These are phyloP conservation scores for Gossypium schwendimanii DNA, from an alignment of 441 rosid genomes.

Conservation along the genomic window DNA sequence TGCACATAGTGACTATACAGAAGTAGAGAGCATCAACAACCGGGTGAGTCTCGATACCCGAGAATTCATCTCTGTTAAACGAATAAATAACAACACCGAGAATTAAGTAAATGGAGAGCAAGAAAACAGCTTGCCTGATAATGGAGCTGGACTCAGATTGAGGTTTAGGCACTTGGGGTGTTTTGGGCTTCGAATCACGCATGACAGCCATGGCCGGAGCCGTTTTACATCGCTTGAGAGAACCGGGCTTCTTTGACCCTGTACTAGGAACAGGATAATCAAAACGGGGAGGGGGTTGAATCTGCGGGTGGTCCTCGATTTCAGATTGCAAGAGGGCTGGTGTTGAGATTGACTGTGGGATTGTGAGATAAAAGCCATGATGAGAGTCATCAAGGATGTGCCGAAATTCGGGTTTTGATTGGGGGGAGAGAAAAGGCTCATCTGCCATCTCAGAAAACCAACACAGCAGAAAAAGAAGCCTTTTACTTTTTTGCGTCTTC, in stretches of 20 bases:
- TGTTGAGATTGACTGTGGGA: constrained; percentile 2
- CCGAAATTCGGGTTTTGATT: constrained; percentile 1
- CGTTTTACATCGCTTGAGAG: constrained; percentile 61
- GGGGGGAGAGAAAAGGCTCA: constrained; percentile 15
- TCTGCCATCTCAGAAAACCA: constrained; percentile 2
- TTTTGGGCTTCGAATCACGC: constrained; percentile 28
- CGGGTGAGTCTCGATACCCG: constrained; percentile 74
- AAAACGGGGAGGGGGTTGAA: not conserved
- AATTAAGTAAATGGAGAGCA: constrained; percentile 49
- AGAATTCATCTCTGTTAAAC: constrained; percentile 54
- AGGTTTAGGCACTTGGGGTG: constrained; percentile 36
- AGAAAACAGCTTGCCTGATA: constrained; percentile 49
- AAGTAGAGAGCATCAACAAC: constrained; percentile 82
- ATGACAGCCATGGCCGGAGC: constrained; percentile 76
- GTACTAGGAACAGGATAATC: not conserved
- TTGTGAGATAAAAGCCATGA: not conserved
- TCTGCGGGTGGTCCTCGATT: constrained; percentile 27
- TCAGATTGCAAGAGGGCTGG: constrained; percentile 33
- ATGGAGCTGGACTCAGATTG: constrained; percentile 47
- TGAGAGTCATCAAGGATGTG: not conserved
- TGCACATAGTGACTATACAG: constrained; percentile 89
- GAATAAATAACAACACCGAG: constrained; percentile 64
- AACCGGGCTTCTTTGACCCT: constrained; percentile 20
- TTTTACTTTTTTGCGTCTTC: not conserved
- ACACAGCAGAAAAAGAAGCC: not conserved